Evolutionary conservation across 164 flowering plant species (phyloP).

Genomic region (Amborella trichopoda): DNA sequence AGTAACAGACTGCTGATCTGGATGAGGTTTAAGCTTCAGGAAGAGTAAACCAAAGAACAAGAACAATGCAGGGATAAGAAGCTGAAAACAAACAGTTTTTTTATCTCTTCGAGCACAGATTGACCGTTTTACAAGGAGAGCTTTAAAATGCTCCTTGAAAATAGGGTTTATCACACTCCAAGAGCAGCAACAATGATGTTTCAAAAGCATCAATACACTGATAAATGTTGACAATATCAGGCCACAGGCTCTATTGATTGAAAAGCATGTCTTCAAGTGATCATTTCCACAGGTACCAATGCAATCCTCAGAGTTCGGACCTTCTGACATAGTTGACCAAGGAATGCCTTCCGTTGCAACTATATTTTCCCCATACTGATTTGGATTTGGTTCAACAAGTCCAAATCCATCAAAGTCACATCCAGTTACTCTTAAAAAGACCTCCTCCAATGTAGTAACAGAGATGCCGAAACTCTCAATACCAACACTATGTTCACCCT

Average conservation of each 20-base stretch:
- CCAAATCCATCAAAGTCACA: slow-evolving; percentile 44
- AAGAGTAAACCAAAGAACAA: slow-evolving; percentile 79
- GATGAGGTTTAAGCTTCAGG: slow-evolving; percentile 89
- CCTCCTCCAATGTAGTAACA: slow-evolving; percentile 95
- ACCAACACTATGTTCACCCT: slow-evolving; percentile 24
- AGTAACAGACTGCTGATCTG: slow-evolving; percentile 73
- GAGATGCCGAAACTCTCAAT: slow-evolving; percentile 97
- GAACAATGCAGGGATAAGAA: slow-evolving; percentile 81
- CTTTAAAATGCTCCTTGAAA: slow-evolving; percentile 80
- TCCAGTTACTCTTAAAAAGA: slow-evolving; percentile 91
- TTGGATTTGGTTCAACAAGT: slow-evolving; percentile 12
- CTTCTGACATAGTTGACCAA: slow-evolving; percentile 15
- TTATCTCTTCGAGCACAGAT: slow-evolving; percentile 73
- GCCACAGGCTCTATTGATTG: slow-evolving; percentile 30
- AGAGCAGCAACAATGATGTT: slow-evolving; percentile 48
- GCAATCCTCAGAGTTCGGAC: slow-evolving; percentile 22
- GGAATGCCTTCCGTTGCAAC: slow-evolving; percentile 18
- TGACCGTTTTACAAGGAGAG: slow-evolving; percentile 77
- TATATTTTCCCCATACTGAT: slow-evolving; percentile 15
- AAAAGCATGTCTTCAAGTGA: slow-evolving; percentile 19
- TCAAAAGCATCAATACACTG: slow-evolving; percentile 42
- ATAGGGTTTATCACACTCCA: slow-evolving; percentile 45
- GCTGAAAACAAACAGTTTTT: slow-evolving; percentile 86
- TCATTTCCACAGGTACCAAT: slow-evolving; percentile 25
- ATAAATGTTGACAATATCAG: slow-evolving; percentile 30